Conservation (phyloP, 78 protist species). For the Chrysochromulina parva region DNA sequence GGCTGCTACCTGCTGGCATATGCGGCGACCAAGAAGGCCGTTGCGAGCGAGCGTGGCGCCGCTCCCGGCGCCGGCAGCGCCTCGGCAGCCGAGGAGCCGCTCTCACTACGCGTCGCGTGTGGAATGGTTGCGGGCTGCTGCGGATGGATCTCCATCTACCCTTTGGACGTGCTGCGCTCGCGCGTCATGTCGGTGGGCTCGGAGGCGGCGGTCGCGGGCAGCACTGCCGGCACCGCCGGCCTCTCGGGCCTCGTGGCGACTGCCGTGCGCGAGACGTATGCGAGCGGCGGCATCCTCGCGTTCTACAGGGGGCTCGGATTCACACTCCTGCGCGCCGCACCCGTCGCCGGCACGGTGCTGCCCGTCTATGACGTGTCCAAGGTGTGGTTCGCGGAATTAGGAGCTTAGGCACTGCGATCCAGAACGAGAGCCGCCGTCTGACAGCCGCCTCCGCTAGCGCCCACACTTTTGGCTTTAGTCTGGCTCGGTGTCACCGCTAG, state of each 20-base stretch:
- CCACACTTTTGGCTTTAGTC: no score
- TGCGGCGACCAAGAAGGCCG: neutral
- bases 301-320: neutral
- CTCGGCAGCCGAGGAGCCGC: no score
- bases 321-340: conserved; percentile 1
- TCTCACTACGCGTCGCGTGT: neutral
- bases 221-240: neutral
- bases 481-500: no score
- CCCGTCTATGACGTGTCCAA: neutral
- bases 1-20: neutral
- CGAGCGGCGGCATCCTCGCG: neutral
- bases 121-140: neutral
- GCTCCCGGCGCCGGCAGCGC: no score
- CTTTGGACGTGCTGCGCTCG: neutral
- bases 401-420: no score
- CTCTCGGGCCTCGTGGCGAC: neutral
- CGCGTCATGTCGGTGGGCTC: neutral
- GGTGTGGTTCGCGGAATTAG: no score
- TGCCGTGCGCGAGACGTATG: neutral
- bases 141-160: neutral
- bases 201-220: no score
- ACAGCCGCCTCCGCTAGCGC: no score
- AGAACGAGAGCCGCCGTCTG: no score
- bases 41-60: no score
- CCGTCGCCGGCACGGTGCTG: neutral